Evolutionary conservation across 805 yeast genomes (phyloP), one percentile per base, ranked within the genome.

Genomic region (Huiozyma sinensis): DNA sequence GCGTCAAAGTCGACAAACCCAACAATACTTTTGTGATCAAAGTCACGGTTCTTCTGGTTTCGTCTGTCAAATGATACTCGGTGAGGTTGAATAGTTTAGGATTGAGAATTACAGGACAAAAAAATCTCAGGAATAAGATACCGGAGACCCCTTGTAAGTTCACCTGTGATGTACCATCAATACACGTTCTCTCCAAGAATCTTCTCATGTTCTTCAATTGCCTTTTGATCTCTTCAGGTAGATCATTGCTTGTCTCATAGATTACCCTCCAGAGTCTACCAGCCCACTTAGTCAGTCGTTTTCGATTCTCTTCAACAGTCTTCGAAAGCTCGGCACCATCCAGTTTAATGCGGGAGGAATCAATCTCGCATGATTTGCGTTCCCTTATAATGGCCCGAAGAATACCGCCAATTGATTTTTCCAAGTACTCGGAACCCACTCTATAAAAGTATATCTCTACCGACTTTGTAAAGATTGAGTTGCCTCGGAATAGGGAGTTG

Each of bases 91-190:
- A 88, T 40, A 89, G 62, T 54, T 86, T 87, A 0, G 98, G 98
- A 55, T 87, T 89, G 56, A 92, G 65, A 29, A 90, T 75, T 0
- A 95, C 95, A 0, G 98, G 97, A 54, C 96, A 88, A 50, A 88
- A 75, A 61, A 81, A 85, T 47, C 96, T 68, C 47, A 90, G 65
- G 58, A 90, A 92, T 9, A 90, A 66, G 54, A 92, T 84, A 0
- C 95, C 88, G 17, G 92, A 75, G 31, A 89, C 65, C 41, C 95
- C 83, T 55, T 88, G 82, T 46, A 82, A 67, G 0, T 87, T 73
- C 7, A 68, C 57, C 6, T 62, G 65, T 0, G 45, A 41, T 53
- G 49, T 45, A 8, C 79, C 82, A 10, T 65, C 69, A 1, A 80
- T 77, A 8, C 76, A 75, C 36, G 56, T 50, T 10, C 76, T 58